Base-by-base conservation (phyloP, 202 grass and related monocot genomes). In the Elaeis oleifera region DNA sequence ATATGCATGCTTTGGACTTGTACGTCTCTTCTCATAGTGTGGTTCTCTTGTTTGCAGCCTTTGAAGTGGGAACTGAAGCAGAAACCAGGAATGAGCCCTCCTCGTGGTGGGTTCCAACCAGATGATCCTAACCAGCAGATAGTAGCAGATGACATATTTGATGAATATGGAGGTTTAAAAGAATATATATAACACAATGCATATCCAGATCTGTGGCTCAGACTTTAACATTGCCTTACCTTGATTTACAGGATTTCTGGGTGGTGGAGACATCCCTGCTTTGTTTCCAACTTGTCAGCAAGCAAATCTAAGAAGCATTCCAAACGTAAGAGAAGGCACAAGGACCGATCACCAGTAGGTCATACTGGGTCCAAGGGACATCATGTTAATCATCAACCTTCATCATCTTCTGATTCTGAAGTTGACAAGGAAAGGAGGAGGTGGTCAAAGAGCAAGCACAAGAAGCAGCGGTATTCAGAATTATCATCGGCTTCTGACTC, bases 51-150 rank as follows among this genome's bases (percentile, higher is more conserved):
- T 44, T 72, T 53, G 31, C 73, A 90, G 84, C 88, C 85, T 71
- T 81, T 92, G 71, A 97, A 92, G 70, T 97, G 94, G 94, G 94
- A 97, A 58, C 82, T 97, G 71, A 97, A 92, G 77, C 88, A 92
- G 66, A 97, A 86, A 53, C 88, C 94, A 16, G 94, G 94, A 53
- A 84, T 97, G 76, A 97, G 88, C 69, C 94, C 94, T 69, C 94
- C 94, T 60, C 77, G 85, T 64, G 94, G 94, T 51, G 94, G 94
- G 36, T 97, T 82, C 56, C 73, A 75, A 58, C 85, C 74, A 21
- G 85, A 97, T 70, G 94, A 97, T 76, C 94, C 94, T 72, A 97
- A 97, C 61, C 88, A 97, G 58, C 88, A 92, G 80, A 97, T 92
- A 83, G 84, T 99, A 57, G 87, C 88, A 51, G 88, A 99, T 65